Base-by-base conservation (phyloP, 306 rosid genomes). In the Abrus precatorius region DNA sequence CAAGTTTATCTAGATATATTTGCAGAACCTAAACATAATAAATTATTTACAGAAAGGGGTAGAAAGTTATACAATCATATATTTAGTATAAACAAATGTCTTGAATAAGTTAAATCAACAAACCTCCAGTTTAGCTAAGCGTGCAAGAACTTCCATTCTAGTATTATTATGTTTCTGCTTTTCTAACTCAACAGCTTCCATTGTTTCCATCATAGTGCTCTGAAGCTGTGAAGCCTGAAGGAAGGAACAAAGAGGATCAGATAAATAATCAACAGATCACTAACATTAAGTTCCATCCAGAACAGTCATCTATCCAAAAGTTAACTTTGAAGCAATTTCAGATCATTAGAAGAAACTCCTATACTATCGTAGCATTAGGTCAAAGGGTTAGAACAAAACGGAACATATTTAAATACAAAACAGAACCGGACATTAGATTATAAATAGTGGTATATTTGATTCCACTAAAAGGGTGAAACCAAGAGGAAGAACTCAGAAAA, bases 161-260 rank as follows among this genome's bases (percentile, higher is more conserved):
- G 99, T 96, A 87, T 85, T 91, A 84, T 90, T 93, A 80, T 93
- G 98, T 76, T 93, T 96, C 85, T 89, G 97, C 86, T 95, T 93
- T 89, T 95, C 99, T 69, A 91, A 82, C 65, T 96, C 99, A 86
- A 83, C 98, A 69, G 99, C 99, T 30, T 93, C 98, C 93, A 96
- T 92, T 68, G 97, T 96, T 86, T 93, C 99, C 97, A 96, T 92
- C 93, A 74, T 92, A 65, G 84, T 88, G 73, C 81, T 82, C 92
- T 96, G 98, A 84, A 96, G 89, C 87, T 87, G 86, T 48, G 98
- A 92, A 82, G 98, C 99, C 99, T 96, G 85, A 66, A 69, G 79
- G 72, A 71, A 65, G 36, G 83, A 41, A 79, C 50, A 60, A 69
- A 53, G 36, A 50, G 78, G 50, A 32, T 56, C 43, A 62, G 5